Evolutionary conservation across 2,329 filamentous ascomycete species (phyloP), one percentile per base, ranked within the genome.

Genomic region (Neofusicoccum cordaticola): DNA sequence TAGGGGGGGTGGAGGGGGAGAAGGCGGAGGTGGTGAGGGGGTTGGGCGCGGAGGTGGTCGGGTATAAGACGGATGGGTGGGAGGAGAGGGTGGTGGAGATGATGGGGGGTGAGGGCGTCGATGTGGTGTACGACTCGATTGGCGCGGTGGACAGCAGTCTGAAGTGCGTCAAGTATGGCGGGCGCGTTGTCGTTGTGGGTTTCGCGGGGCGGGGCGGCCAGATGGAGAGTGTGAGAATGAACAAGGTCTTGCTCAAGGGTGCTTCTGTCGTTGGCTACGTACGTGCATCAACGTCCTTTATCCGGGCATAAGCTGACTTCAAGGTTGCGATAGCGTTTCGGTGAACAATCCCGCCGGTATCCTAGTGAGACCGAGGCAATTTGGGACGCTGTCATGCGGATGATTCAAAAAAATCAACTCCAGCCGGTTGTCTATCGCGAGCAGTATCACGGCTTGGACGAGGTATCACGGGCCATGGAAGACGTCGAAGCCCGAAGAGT

Each of bases 111-210:
- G 74, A 77, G 35, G 86, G 86, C 0, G 85, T 84, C 1, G 81
- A 88, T 73, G 78, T 86, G 0, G 82, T 87, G 12, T 84, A 84
- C 68, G 86, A 88, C 73, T 80, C 82, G 7, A 84, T 87, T 11
- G 85, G 86, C 0, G 77, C 85, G 27, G 83, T 88, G 7, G 80
- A 83, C 66, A 80, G 80, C 65, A 84, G 83, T 44, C 71, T 88
- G 34, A 81, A 81, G 65, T 86, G 84, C 67, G 73, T 86, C 37
- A 83, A 78, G 27, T 83, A 86, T 70, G 78, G 80, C 41, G 86
- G 85, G 0, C 75, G 81, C 37, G 73, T 88, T 17, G 78, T 88
- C 2, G 76, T 88, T 34, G 79, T 87, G 2, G 86, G 86, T 0
- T 88, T 88, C 70, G 85, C 85, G 5, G 86, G 82, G 0, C 76